Base-by-base conservation (phyloP, 2,329 filamentous ascomycete genomes). In the Aurifilum marmelostoma region DNA sequence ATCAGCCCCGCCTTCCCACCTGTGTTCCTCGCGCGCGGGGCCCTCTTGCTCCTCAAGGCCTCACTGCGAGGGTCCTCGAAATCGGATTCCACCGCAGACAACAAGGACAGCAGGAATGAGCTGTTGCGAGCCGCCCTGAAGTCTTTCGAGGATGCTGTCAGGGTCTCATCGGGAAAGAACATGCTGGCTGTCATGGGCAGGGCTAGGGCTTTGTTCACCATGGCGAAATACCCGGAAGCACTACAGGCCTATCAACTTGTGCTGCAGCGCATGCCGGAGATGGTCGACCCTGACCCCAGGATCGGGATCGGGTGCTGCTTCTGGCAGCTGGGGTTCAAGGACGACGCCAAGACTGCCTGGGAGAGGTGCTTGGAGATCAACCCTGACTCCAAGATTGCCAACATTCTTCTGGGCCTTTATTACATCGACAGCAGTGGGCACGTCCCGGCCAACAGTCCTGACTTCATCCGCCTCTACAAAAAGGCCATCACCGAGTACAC, bases 281-380 rank as follows among this genome's bases (percentile, higher is more conserved):
- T 98, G 75, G 88, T 92, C 56, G 96, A 99, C 76, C 96, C 96
- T 0, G 96, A 99, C 79, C 97, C 96, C 73, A 89, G 97, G 74
- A 95, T 99, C 74, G 96, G 96, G 67, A 95, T 99, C 76, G 96
- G 96, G 60, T 96, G 93, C 80, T 99, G 96, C 83, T 91, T 97
- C 79, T 99, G 97, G 96, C 93, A 97, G 79, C 85, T 99, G 37
- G 94, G 94, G 14, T 94, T 93, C 83, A 97, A 97, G 79, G 93
- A 97, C 43, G 93, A 97, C 75, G 96, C 97, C 9, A 95, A 92
- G 77, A 83, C 85, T 62, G 95, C 96, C 16, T 99, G 96, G 96
- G 92, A 97, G 77, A 87, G 96, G 72, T 89, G 91, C 16, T 81
- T 97, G 37, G 92, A 97, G 77, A 86, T 97, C 76, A 89, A 86